Evolutionary conservation across 2,329 filamentous ascomycete species (phyloP), one percentile per base, ranked within the genome.

Genomic region (Sphaerulina musiva): DNA sequence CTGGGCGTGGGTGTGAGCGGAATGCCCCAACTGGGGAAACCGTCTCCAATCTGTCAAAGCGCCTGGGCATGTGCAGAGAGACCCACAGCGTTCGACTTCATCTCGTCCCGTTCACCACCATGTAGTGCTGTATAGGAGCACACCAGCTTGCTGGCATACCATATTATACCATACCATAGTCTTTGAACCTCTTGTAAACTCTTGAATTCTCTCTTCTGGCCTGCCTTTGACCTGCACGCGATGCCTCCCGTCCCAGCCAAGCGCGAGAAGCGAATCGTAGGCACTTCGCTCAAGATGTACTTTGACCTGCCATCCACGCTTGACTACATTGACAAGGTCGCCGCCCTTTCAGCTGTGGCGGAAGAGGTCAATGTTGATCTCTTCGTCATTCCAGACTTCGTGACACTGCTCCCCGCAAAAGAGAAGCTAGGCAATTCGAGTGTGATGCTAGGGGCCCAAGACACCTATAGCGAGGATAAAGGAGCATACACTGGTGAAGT

Each of bases 401-500:
- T 92, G 50, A 82, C 85, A 10, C 74, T 92, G 40, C 66, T 77
- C n/a, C 71, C 76, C 1, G 76, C 79, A 10, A 71, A 76, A 48
- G 66, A 74, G 4, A 66, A 72, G 36, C 65, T 71, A n/a, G 73
- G 78, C 1, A 69, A 68, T 17, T 74, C 78, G 1, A 70, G 72
- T 51, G 71, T 92, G 65, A 73, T 80, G 44, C 74, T 86, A 26
- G 89, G 89, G 53, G 89, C 88, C 0, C 89, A 95, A 69, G 85
- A 93, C 70, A 82, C 81, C 59, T 84, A 83, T 71, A 81, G 78
- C 75, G 82, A 88, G 59, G 79, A 86, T 63, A 70, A 73, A 43
- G 89, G 89, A 54, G 80, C 89, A 1, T 90, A 81, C 68, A 95
- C 89, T 0, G 89, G 89, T 51, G 86, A 89, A 64, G 80, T 91